Conservation (phyloP, 768 basidiomycete genomes). For the Termitomyces sp. region DNA sequence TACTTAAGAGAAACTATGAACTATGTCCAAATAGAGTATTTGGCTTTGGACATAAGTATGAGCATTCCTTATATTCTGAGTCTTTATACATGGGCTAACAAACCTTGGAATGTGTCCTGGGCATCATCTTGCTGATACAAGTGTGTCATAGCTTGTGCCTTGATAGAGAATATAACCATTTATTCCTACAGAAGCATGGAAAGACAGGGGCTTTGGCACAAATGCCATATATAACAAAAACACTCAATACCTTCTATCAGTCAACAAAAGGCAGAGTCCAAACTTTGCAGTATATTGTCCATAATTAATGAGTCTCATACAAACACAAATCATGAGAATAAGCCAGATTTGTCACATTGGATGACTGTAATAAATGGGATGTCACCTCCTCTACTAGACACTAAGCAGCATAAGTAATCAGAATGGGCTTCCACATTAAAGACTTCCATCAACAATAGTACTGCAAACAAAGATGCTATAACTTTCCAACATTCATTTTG, state of each 20-base stretch:
- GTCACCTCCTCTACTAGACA: conserved; percentile 20
- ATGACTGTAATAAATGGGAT: conserved; percentile 17
- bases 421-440: conserved; percentile 38
- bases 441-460: conserved; percentile 26
- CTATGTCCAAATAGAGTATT: no score
- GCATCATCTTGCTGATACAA: no score
- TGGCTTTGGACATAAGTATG: no score
- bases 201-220: conserved; percentile 65
- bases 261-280: conserved; percentile 54
- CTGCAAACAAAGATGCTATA: conserved; percentile 27
- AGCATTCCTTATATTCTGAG: no score
- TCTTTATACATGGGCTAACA: no score
- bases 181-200: conserved; percentile 77
- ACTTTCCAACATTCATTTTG: conserved; percentile 40
- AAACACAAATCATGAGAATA: conserved; percentile 25
- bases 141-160: conserved; percentile 53
- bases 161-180: conserved; percentile 76
- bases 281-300: conserved; percentile 67
- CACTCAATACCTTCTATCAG: conserved; percentile 42
- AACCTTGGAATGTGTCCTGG: no score
- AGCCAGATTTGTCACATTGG: conserved; percentile 14
- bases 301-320: conserved; percentile 59
- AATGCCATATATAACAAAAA: conserved; percentile 39
- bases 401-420: conserved; percentile 21
- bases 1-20: no score